Evolutionary conservation across 2,329 filamentous ascomycete genomes (phyloP), one percentile per base, ranked within the genome.

Genomic region (Penicillium sp.): DNA sequence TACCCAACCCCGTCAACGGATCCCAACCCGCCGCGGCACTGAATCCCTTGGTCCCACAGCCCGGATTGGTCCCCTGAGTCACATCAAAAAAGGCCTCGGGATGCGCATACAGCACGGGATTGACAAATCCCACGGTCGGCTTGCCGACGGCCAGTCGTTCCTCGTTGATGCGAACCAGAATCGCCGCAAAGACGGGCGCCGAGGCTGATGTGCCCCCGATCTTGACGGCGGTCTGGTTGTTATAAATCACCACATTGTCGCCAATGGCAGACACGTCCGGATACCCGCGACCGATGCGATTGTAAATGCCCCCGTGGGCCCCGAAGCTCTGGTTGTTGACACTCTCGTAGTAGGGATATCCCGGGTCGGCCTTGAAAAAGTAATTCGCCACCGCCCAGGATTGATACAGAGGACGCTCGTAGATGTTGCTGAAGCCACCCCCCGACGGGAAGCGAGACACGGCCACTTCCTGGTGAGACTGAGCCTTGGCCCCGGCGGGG

Each of bases 91-190:
- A 66, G 0, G 54, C 63, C 39, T 59, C 58, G 0, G 66, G 62
- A 35, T 68, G 55, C 7, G 53, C 52, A 40, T 67, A 66, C 4
- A 66, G 46, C 11, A 59, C 51, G 27, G 73, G 70, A 53, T 81
- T 82, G 33, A 81, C 63, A 67, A 76, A 83, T 0, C 80, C 80
- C 7, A 81, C 61, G 1, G 72, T 64, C 5, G 64, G 59, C 69
- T 76, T 79, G 4, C 76, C 76, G 2, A 62, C 64, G 2, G 73
- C 65, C 40, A 80, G 59, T n/a, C 78, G 65, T 46, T 71, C 73
- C 47, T 80, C 78, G 50, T 82, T 81, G 47, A 80, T 69, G 4
- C 80, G 64, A 3, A 77, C 74, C 41, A 83, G 65, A 61, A 82
- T 73, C 25, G 76, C 67, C 4, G 78, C 79, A 18, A 82, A 64